These are phyloP conservation scores for Orbilia brochopaga DNA, from an alignment of 2,329 filamentous ascomycete species.

Conservation along the genomic window DNA sequence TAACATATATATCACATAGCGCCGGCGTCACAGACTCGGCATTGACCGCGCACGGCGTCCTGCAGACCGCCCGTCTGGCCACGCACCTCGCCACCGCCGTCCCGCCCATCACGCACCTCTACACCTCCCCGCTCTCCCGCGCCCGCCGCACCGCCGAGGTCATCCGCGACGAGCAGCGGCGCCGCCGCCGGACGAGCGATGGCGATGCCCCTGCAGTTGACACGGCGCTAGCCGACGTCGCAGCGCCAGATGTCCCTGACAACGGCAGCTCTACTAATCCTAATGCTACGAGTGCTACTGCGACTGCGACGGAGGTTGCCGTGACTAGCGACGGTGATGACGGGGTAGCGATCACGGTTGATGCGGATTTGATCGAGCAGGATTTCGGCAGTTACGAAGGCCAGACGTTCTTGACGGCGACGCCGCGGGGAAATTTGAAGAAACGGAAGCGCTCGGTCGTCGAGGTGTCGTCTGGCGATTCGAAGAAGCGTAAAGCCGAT, in stretches of 20 bases:
- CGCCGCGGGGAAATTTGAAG: constrained; percentile 36
- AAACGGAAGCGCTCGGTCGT: constrained; percentile 53
- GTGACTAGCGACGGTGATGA: constrained; percentile 10
- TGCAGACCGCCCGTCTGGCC: constrained; percentile 77
- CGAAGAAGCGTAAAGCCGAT: constrained; percentile 50
- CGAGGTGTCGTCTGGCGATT: constrained; percentile 2
- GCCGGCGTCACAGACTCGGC: constrained; percentile 81
- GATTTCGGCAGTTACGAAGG: constrained; percentile 77
- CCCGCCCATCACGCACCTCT: constrained; percentile 71
- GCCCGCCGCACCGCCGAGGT: constrained; percentile 74
- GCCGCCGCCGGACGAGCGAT: constrained; percentile 26
- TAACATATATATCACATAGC: constrained; percentile 58
- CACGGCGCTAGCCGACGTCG: constrained; percentile 12
- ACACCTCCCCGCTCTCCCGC: constrained; percentile 77
- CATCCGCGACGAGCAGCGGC: constrained; percentile 62
- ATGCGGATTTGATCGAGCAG: constrained; percentile 70
- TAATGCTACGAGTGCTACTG: constrained; percentile 56
- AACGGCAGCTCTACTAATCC: constrained; percentile 56
- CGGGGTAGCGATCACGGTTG: constrained; percentile 25
- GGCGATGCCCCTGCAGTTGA: constrained; percentile 61
- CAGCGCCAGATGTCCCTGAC: constrained; percentile 44
- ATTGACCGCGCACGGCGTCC: constrained; percentile 79
- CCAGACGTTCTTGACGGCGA: constrained; percentile 61
- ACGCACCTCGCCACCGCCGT: constrained; percentile 71
- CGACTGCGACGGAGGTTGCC: neutral